phyloP scores from a whole-genome alignment of 179 eudicot genomes.

The Heliamphora pulchella region DNA sequence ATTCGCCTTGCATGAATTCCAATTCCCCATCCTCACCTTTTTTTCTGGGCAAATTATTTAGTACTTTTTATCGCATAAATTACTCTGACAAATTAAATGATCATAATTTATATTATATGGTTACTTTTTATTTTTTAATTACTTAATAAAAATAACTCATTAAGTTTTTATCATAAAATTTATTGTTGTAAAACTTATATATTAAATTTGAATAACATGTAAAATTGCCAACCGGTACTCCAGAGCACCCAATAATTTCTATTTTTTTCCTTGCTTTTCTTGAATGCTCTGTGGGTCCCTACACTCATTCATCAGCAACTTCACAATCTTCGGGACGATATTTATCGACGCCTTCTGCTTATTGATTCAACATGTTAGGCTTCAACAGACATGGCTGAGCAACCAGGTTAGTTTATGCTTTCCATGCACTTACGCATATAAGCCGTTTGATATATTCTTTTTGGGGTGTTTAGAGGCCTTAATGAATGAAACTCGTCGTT shows the following conservation, averaged over 20 bases:
- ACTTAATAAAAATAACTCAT: no score
- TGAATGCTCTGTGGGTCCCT: slow-evolving; percentile 52
- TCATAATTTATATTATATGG: no score
- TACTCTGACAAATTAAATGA: no score
- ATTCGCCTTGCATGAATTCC: slow-evolving; percentile 22
- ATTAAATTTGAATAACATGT: no score
- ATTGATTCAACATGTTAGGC: slow-evolving; percentile 24
- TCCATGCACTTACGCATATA: not conserved
- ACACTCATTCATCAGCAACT: slow-evolving; percentile 34
- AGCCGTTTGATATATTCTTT: not conserved
- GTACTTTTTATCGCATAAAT: no score
- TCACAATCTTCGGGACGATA: slow-evolving; percentile 34
- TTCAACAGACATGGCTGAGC: slow-evolving; percentile 37
- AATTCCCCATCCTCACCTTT: slow-evolving; percentile 17
- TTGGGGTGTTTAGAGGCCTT: no score
- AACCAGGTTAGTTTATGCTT: slow-evolving; percentile 35
- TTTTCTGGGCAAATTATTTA: not conserved
- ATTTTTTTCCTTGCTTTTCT: slow-evolving; percentile 15
- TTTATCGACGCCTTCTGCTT: slow-evolving; percentile 27
- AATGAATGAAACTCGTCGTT: not conserved
- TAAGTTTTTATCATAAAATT: no score
- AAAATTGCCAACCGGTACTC: no score
- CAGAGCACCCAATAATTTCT: no score
- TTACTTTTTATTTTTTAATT: no score
- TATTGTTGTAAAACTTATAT: no score